Evolutionary conservation across 345 rosid species (phyloP), one percentile per base, ranked within the genome.

Genomic region (Pistacia atlantica): DNA sequence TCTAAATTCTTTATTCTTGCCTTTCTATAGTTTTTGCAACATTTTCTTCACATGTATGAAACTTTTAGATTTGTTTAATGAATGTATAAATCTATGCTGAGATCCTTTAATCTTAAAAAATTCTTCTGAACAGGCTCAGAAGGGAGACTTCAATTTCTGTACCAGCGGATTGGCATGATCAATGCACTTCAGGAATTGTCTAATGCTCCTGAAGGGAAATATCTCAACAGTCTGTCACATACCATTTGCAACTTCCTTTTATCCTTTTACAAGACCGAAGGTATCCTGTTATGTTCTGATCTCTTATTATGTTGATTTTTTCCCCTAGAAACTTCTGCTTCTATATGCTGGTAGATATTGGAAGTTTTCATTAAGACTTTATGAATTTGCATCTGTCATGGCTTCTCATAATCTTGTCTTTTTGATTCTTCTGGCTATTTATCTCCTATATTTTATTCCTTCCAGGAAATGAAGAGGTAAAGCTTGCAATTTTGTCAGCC

Each of bases 391-490:
- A 38, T 77, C 73, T 77, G 31, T 57, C 59, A 67, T 74, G 33
- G 62, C 54, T n/a, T 22, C 13, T 48, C 38, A 37, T 74, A 38
- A 35, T 55, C n/a, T 5, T 52, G 22, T 65, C 1, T 63, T 38
- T 37, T 52, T 64, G 20, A 35, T 65, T 4, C 61, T 52, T 66
- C n/a, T 37, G 4, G 9, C 42, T 73, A 46, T 42, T 11, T 72
- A 18, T 55, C 49, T 72, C 17, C 11, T 10, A 49, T 62, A 48
- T 67, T 70, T 31, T 42, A 4, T 45, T 46, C 18, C 69, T 75
- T 58, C 28, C 84, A 93, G 99, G 99, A 82, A 96, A 92, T 72
- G 99, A 96, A 72, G 99, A 96, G 57, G 97, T 92, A 55, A 96
- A 96, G 75, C 87, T 91, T 78, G 92, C 97, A 78, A 81, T 82